phyloP scores from a whole-genome alignment of 371 early-diverging fungal genomes.

The Circinella umbellata region DNA sequence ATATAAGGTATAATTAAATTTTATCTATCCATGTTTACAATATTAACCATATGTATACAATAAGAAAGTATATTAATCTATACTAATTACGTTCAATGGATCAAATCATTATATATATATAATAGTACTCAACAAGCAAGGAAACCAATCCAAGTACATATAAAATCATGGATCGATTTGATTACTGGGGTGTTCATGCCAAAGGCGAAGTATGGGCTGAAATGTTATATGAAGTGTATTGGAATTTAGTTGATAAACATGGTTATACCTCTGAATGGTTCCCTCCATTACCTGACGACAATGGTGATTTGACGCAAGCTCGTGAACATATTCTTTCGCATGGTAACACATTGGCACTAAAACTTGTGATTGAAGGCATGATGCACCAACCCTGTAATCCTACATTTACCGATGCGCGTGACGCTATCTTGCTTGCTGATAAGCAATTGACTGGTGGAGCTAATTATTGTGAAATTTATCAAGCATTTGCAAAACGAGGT shows the following conservation, averaged over 20 bases:
- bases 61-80: too few relatives aligned
- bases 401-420: conserved; percentile 88
- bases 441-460: conserved; percentile 75
- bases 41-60: too few relatives aligned
- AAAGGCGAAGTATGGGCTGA: conserved; percentile 97
- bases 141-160: conserved; percentile 90
- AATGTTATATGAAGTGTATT: conserved; percentile 91
- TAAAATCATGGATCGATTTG: conserved; percentile 75
- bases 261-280: conserved; percentile 73
- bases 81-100: too few relatives aligned
- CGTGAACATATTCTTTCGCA: conserved; percentile 47
- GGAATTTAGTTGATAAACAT: conserved; percentile 73
- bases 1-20: conserved; percentile 52
- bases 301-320: conserved; percentile 40
- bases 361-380: conserved; percentile 91
- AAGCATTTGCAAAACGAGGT: conserved; percentile 92
- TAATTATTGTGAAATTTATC: conserved; percentile 88
- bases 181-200: conserved; percentile 94
- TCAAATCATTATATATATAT: neutral
- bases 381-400: conserved; percentile 95
- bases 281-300: conserved; percentile 64
- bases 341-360: conserved; percentile 89
- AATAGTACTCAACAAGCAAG: conserved; percentile 79
- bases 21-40: neutral
- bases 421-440: conserved; percentile 93